phyloP scores from a whole-genome alignment of 306 rosid genomes.

The Cucurbita ficifolia region DNA sequence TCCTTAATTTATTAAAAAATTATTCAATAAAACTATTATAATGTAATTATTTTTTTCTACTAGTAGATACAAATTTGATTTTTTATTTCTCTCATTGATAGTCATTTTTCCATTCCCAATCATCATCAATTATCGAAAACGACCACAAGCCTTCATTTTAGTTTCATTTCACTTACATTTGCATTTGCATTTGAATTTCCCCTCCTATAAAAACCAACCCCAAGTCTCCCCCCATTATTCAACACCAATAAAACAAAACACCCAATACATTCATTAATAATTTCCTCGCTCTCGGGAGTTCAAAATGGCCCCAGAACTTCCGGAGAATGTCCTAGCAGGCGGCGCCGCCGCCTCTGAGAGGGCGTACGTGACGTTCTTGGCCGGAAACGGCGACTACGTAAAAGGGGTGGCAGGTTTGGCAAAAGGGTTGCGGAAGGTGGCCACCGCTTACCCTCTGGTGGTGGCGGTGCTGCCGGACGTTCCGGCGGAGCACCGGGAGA shows the following conservation, averaged over 20 bases:
- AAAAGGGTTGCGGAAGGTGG: slow-evolving; percentile 39
- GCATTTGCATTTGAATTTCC: slow-evolving; percentile 10
- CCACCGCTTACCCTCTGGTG: slow-evolving; percentile 37
- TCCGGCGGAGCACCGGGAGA: slow-evolving; percentile 41
- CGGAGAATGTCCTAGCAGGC: background rate
- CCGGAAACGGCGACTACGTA: slow-evolving; percentile 46
- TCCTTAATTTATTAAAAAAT: no score
- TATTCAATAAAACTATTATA: no score
- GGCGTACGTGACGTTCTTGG: slow-evolving; percentile 47
- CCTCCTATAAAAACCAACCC: background rate
- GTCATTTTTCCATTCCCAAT: background rate
- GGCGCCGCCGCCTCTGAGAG: slow-evolving; percentile 2
- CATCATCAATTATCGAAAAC: background rate
- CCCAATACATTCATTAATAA: background rate
- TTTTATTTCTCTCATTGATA: no score
- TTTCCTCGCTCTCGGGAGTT: background rate
- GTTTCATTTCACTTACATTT: slow-evolving; percentile 17
- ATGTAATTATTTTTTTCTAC: no score
- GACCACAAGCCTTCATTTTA: background rate
- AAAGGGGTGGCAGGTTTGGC: slow-evolving; percentile 56
- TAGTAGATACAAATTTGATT: no score
- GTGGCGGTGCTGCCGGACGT: slow-evolving; percentile 55
- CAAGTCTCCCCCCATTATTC: background rate
- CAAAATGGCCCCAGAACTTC: slow-evolving; percentile 1
- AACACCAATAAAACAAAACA: background rate